A percentile compares a stretch with the other conserved stretches of the same genome.
These are phyloP conservation scores for Mycena amicta DNA, from an alignment of 768 basidiomycete genomes.

Conservation along the genomic window DNA sequence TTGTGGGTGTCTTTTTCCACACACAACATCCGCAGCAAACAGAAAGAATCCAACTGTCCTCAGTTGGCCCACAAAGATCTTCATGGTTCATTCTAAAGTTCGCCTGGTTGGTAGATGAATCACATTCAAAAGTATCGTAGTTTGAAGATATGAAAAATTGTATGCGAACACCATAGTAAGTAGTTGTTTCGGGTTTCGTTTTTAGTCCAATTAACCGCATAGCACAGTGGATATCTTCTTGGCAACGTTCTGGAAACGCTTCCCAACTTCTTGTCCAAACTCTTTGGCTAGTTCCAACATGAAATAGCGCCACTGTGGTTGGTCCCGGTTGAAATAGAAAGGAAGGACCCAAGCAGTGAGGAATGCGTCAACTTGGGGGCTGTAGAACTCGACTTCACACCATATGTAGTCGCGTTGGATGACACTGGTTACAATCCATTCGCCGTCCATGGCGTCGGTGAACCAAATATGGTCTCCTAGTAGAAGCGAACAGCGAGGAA, in stretches of 20 bases:
- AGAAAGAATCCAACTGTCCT: constrained; percentile 4
- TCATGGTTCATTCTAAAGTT: background rate
- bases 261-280: no score
- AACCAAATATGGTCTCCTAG: no score
- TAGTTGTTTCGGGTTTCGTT: background rate
- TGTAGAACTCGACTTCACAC: no score
- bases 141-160: background rate
- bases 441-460: no score
- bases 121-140: background rate
- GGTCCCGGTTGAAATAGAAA: no score
- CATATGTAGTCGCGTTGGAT: no score
- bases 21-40: constrained; percentile 6
- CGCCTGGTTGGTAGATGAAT: background rate
- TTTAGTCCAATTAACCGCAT: background rate
- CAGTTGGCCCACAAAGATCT: background rate
- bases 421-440: no score
- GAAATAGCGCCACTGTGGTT: no score
- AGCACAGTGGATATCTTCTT: background rate
- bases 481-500: no score
- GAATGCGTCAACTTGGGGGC: no score
- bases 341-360: no score
- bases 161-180: background rate
- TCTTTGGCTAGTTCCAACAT: no score
- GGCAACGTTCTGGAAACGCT: background rate
- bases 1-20: background rate